A percentile compares a stretch with the other conserved stretches of the same genome.
Conservation (phyloP, 441 rosid genomes). For the Adansonia rubrostipa region DNA sequence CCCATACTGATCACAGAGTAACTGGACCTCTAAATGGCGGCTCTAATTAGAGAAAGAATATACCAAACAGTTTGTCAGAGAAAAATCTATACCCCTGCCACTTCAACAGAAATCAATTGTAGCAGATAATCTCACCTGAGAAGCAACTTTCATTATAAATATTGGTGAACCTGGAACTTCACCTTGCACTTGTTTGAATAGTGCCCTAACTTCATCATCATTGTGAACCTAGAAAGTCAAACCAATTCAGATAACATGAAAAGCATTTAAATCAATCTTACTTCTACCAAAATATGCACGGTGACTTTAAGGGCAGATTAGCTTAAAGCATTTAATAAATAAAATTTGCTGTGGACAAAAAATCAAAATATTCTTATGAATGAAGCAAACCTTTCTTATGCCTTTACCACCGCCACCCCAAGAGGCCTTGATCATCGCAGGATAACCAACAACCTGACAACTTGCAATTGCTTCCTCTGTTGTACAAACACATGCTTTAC, state of each 20-base stretch:
- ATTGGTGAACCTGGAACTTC: conserved; percentile 99
- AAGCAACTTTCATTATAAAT: conserved; percentile 99
- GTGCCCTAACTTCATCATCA: conserved; percentile 96
- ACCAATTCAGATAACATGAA: conserved; percentile 2
- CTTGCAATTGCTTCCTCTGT: conserved; percentile 99
- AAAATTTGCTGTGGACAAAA: conserved; percentile 22
- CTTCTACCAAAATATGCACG: conserved; percentile 9
- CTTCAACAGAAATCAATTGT: conserved; percentile 30
- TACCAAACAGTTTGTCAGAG: conserved; percentile 29
- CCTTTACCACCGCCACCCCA: conserved; percentile 99
- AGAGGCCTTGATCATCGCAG: conserved; percentile 99
- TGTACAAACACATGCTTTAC: conserved; percentile 95
- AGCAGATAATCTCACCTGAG: conserved; percentile 72
- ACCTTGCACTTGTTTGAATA: conserved; percentile 99
- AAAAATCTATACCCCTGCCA: conserved; percentile 21
- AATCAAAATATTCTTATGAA: conserved; percentile 12
- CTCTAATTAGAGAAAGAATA: conserved; percentile 55
- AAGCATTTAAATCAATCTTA: conserved; percentile 16
- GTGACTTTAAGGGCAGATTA: not conserved
- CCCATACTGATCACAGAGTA: conserved; percentile 94
- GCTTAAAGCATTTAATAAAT: conserved; percentile 16
- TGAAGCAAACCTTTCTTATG: conserved; percentile 85
- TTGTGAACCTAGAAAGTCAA: conserved; percentile 76
- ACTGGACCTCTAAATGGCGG: conserved; percentile 98
- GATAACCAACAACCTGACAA: conserved; percentile 98